Percentiles rank a stretch among this genome's conserved stretches.
Evolutionary conservation across 2,329 filamentous ascomycete species (phyloP).

Genomic region (Aspergillus glaucus): DNA sequence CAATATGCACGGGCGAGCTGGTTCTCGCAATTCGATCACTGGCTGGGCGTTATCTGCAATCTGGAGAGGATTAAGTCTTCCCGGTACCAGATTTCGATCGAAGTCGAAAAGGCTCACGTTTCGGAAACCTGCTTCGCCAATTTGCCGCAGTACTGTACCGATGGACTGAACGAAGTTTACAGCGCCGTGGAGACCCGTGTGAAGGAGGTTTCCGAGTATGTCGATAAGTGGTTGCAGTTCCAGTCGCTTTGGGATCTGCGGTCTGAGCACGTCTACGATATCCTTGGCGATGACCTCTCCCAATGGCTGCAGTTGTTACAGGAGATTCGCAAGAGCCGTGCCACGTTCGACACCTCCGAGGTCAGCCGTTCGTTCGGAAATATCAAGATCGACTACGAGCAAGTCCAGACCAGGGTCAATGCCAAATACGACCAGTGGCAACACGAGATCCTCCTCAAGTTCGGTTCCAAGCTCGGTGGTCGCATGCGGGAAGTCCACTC

Average conservation of each 20-base stretch:
- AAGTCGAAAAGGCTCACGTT: slow-evolving; percentile 34
- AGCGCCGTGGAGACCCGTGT: slow-evolving; percentile 77
- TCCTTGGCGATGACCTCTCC: slow-evolving; percentile 82
- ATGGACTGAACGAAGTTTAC: slow-evolving; percentile 73
- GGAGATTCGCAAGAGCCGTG: slow-evolving; percentile 89
- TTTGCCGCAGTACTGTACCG: slow-evolving; percentile 75
- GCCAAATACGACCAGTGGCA: slow-evolving; percentile 99
- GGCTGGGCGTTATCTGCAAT: slow-evolving; percentile 89
- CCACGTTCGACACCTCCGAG: slow-evolving; percentile 96
- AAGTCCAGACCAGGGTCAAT: slow-evolving; percentile 97
- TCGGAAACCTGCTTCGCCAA: slow-evolving; percentile 65
- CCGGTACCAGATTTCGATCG: slow-evolving; percentile 81
- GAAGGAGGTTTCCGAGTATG: slow-evolving; percentile 71
- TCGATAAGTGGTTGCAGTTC: slow-evolving; percentile 98
- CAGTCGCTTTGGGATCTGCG: slow-evolving; percentile 98
- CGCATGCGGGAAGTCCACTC: slow-evolving; percentile 89
- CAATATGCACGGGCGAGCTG: slow-evolving; percentile 89
- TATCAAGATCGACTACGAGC: slow-evolving; percentile 93
- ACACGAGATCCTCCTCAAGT: slow-evolving; percentile 90
- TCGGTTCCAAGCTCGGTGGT: slow-evolving; percentile 78
- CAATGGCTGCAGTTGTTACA: slow-evolving; percentile 94
- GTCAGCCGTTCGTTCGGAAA: slow-evolving; percentile 89
- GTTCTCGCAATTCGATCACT: slow-evolving; percentile 86
- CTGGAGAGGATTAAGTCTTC: slow-evolving; percentile 91
- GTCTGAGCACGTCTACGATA: slow-evolving; percentile 88